phyloP scores from a whole-genome alignment of 202 grass and related monocot genomes.

The Cymbopogon flexuosus region DNA sequence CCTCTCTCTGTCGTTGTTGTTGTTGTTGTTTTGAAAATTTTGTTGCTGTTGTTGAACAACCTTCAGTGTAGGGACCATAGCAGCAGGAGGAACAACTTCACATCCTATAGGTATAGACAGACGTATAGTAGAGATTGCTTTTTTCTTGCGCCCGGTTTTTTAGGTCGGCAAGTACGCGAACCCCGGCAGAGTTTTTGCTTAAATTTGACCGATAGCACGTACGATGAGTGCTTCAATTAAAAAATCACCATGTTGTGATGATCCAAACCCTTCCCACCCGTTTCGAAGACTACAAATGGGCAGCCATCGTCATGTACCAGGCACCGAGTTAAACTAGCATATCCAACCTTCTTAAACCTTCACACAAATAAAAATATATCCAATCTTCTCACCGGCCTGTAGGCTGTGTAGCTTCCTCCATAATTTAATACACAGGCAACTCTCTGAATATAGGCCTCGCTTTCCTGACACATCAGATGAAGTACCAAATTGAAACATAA shows the following conservation, averaged over 20 bases:
- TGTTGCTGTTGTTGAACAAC: neutral
- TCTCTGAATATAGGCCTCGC: neutral
- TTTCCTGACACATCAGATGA: constrained; percentile 32
- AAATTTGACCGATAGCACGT: neutral
- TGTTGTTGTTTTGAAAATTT: neutral
- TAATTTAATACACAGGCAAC: constrained; percentile 24
- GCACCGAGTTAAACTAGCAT: constrained; percentile 5
- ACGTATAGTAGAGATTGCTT: neutral
- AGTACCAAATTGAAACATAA: neutral
- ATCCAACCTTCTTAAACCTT: constrained; percentile 3
- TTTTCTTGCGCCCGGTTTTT: neutral
- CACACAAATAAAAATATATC: neutral
- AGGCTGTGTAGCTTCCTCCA: neutral
- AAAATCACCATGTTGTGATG: neutral
- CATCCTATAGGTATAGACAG: neutral
- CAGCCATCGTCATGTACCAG: neutral
- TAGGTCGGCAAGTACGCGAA: neutral
- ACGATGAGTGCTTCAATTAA: neutral
- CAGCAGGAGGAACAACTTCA: neutral
- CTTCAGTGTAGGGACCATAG: neutral
- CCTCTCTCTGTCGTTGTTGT: neutral
- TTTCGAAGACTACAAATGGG: constrained; percentile 33
- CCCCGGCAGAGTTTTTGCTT: neutral
- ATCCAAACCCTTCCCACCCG: neutral
- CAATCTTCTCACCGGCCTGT: neutral